Evolutionary conservation across 768 basidiomycete species (phyloP).

Genomic region (Amanita molliuscula): DNA sequence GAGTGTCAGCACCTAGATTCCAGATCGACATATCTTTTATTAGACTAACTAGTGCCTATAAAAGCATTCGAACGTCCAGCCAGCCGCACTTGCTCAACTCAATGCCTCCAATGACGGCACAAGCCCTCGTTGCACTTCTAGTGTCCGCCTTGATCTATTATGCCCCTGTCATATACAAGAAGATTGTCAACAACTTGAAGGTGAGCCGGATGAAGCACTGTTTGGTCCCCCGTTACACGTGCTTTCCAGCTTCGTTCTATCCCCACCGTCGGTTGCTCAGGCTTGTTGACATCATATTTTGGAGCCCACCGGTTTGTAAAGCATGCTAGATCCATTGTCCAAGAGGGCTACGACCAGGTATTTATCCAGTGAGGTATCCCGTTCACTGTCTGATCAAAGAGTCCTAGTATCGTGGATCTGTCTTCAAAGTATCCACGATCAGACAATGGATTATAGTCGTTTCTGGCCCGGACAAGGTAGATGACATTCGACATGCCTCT

Average conservation of each 20-base stretch:
- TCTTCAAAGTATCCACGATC: slow-evolving; percentile 34
- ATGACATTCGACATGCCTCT: slow-evolving; percentile 34
- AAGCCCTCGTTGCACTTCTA: background rate
- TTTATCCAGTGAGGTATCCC: background rate
- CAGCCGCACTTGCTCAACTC: too few species aligned
- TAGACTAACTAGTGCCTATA: too few species aligned
- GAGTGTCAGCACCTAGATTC: too few species aligned
- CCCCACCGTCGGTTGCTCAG: background rate
- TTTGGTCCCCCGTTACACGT: too few species aligned
- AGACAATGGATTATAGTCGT: slow-evolving; percentile 36
- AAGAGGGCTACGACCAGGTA: slow-evolving; percentile 24
- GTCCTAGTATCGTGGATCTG: slow-evolving; percentile 13
- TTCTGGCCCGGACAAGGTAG: slow-evolving; percentile 25
- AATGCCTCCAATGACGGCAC: background rate
- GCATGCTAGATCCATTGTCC: slow-evolving; percentile 15
- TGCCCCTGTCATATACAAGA: background rate
- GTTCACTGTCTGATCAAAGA: background rate
- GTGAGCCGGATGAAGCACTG: background rate
- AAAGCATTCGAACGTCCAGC: too few species aligned
- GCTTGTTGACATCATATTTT: slow-evolving; percentile 18
- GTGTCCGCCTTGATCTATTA: background rate
- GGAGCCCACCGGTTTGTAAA: slow-evolving; percentile 13
- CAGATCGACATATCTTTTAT: too few species aligned
- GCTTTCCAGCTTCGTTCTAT: background rate
- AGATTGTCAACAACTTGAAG: background rate